Base-by-base conservation (phyloP, 768 basidiomycete genomes). In the Coprinopsis cinerea region DNA sequence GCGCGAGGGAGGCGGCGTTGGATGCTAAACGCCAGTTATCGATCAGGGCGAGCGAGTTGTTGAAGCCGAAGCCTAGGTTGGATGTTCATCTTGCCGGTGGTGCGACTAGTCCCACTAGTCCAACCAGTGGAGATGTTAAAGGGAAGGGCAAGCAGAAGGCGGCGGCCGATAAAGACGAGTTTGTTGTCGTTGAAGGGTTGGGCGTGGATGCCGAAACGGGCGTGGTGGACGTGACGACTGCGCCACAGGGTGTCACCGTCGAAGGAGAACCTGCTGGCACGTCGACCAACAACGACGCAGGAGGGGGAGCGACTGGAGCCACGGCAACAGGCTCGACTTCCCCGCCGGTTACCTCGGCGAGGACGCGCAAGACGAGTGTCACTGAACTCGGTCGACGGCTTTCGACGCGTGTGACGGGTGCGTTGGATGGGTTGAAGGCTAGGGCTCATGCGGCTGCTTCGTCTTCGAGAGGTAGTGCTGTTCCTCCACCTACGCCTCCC, bases 1-100 rank as follows among this genome's bases (percentile, higher is more conserved):
- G 44, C 7, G 44, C 51, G 2, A 47, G 40, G 27, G 45, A 47
- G 15, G 51, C 23, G 5, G 44, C 45, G 4, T 37, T 39, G n/a
- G 45, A 41, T n/a, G 51, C 43, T 18, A 45, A 45, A 2, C 28
- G 49, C 3, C 49, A 51, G 43, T 26, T 51, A 15, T 47, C 51
- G 17, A 46, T 42, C 14, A 13, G 37, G 15, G 51, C 45, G 3
- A 47, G n/a, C 25, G 44, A 39, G 25, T 13, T 46, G 25, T 41
- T 52, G 36, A 47, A 46, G 36, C 25, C 50, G 4, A 32, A 45
- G 6, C 51, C 44, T 5, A 52, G 20, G 35, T 24, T 47, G 25
- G 28, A 45, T 10, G 37, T 7, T 17, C 14, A 15, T 32, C 9
- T 25, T 10, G 37, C 9, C 10, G 18, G 37, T 14, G 37, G 37